Evolutionary conservation across 768 basidiomycete species (phyloP), one percentile per base, ranked within the genome.

Genomic region (Tylopilus sp.): DNA sequence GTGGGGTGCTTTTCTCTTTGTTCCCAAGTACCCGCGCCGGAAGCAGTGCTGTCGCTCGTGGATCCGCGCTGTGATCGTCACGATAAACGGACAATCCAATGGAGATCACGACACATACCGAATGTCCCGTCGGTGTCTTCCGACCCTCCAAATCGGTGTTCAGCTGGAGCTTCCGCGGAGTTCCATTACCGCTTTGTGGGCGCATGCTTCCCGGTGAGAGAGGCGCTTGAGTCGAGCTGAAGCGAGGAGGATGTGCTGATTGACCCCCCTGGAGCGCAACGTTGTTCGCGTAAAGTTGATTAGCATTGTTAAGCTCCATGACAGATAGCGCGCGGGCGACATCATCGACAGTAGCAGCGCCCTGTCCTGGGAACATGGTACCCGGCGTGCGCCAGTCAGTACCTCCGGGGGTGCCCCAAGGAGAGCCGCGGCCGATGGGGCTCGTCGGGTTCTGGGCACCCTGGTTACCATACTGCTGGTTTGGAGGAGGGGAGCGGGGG

Each of bases 291-390:
- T 67, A 69, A 53, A 70, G 50, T 45, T 64, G 63, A 52, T 57
- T 58, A 40, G 57, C 56, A 44, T 65, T 70, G 52, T 72, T 72
- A 28, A 92, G 71, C 60, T 91, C 89, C 50, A 92, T 74, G 30
- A 79, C 71, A 16, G 86, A 84, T 24, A 92, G 73, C 17, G 87
- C 90, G 37, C 84, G 82, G 59, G 86, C 81, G 16, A 92, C 84
- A 50, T 92, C 89, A 57, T 92, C 90, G 52, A 91, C 80, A 55
- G 62, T 74, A 47, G 66, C 53, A 7, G 55, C 60, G 54, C 57
- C 69, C 40, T 58, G 48, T 40, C 59, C 64, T 28, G 69, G 59
- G 55, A 68, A 65, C 6, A 71, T 64, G 40, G 66, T 74, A 38
- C 72, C 66, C 6, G 74, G 68, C 21, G 72, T 58, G 45, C 80